Evolutionary conservation across 208 protist species (phyloP).

Genomic region (Phytomonas sp.): DNA sequence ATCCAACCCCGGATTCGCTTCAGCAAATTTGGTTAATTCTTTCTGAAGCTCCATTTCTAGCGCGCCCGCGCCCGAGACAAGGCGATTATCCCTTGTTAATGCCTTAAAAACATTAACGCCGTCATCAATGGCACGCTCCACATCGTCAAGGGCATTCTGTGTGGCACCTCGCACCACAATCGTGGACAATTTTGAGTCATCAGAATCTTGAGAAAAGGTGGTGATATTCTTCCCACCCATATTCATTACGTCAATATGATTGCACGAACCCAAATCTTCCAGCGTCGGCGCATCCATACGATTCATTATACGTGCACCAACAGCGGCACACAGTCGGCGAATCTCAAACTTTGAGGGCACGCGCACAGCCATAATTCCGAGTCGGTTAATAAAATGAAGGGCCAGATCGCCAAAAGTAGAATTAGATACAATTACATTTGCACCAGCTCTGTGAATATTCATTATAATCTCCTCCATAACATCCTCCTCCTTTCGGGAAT

Average conservation of each 20-base stretch:
- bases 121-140: slow-evolving; percentile 95
- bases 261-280: slow-evolving; percentile 96
- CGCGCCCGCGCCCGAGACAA: slow-evolving; percentile 97
- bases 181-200: slow-evolving; percentile 94
- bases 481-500: slow-evolving; percentile 96
- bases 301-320: slow-evolving; percentile 92
- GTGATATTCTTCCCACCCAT: slow-evolving; percentile 93
- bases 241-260: slow-evolving; percentile 92
- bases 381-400: slow-evolving; percentile 98
- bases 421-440: slow-evolving; percentile 97
- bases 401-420: slow-evolving; percentile 97
- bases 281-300: slow-evolving; percentile 84
- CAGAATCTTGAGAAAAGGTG: slow-evolving; percentile 92
- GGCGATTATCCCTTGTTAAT: slow-evolving; percentile 89
- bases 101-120: slow-evolving; percentile 98
- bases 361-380: slow-evolving; percentile 97
- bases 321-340: slow-evolving; percentile 94
- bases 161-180: slow-evolving; percentile 98
- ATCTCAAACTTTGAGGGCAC: slow-evolving; percentile 99
- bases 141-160: slow-evolving; percentile 97
- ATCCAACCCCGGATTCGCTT: slow-evolving; percentile 92
- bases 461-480: slow-evolving; percentile 95
- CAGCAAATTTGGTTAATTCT: slow-evolving; percentile 78
- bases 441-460: slow-evolving; percentile 93
- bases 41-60: slow-evolving; percentile 95